A percentile compares a stretch with the other conserved stretches of the same genome.
Evolutionary conservation across 75 land plant genomes (phyloP).

Genomic region (Isoetes taiwanensis): DNA sequence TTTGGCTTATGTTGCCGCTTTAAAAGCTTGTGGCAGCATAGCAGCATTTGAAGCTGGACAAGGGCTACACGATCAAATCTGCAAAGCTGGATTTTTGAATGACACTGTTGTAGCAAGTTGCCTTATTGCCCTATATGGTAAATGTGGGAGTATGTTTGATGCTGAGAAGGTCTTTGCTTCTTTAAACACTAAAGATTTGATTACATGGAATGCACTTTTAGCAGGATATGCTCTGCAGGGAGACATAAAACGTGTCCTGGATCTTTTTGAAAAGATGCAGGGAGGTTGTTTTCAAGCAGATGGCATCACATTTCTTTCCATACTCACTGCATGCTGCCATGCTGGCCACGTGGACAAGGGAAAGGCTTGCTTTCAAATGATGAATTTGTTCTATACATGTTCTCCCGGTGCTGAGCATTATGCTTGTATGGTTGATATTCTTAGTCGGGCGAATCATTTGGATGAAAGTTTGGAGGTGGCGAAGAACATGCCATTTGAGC

Average conservation of each 20-base stretch:
- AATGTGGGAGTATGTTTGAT: background rate
- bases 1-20: background rate
- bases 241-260: background rate
- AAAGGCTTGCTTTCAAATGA: background rate
- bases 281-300: background rate
- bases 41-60: background rate
- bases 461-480: background rate
- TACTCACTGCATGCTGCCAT: constrained; percentile 2
- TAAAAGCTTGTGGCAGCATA: background rate
- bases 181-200: constrained; percentile 7
- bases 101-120: background rate
- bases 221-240: background rate
- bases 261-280: constrained; percentile 5
- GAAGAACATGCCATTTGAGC: constrained; percentile 2
- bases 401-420: constrained; percentile 1
- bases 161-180: constrained; percentile 11
- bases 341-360: background rate
- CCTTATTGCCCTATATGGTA: constrained; percentile 12
- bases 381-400: background rate
- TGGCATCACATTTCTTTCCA: background rate
- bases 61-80: background rate
- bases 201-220: constrained; percentile 23
- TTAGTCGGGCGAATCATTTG: constrained; percentile 6
- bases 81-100: background rate
- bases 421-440: constrained; percentile 11